Base-by-base conservation (phyloP, 108 stramenopile species). In the Cyclotella sp. region DNA sequence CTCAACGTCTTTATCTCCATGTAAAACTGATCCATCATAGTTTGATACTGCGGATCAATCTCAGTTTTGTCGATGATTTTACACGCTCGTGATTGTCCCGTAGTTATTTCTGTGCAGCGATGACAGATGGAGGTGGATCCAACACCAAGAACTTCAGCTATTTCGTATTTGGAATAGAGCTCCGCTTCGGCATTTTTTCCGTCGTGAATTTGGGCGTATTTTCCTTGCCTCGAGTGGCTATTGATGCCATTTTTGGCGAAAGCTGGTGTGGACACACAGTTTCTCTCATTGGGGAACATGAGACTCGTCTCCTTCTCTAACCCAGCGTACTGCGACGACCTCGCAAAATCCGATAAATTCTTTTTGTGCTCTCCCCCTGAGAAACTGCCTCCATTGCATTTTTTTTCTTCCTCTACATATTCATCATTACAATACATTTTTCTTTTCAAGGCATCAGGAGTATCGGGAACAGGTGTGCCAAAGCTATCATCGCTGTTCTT, bases 101-200 rank as follows among this genome's bases (percentile, higher is more conserved):
- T 86, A 52, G 64, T 19, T 24, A 68, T 57, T 27, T 81, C 73
- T 39, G 87, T 58, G 76, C 98, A 99, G 49, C 94, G 89, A 73
- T 99, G 96, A 63, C 95, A 96, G 42, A 92, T 95, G 22, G 96
- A 96, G 16, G 98, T 99, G 61, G 96, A 96, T 27, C 98, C 98
- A 12, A 99, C 95, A 0, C 98, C 98, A 68, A 99, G 84, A 11
- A 93, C 97, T 68, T 98, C 98, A 73, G 84, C 77, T 49, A 98
- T 68, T 64, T 92, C 88, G 79, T 97, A 98, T 78, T 97, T 96
- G 42, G 76, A 69, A 26, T 89, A 74, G 53, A 97, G 81, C 51
- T 76, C 63, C 24, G 64, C 18, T 84, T 95, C 94, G 27, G 87
- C 87, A 67, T 92, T 87, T 80, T 76, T 64, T 57, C 87, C 88